Evolutionary conservation across 176 grass and related monocot species (phyloP).

Genomic region (Poa pratensis): DNA sequence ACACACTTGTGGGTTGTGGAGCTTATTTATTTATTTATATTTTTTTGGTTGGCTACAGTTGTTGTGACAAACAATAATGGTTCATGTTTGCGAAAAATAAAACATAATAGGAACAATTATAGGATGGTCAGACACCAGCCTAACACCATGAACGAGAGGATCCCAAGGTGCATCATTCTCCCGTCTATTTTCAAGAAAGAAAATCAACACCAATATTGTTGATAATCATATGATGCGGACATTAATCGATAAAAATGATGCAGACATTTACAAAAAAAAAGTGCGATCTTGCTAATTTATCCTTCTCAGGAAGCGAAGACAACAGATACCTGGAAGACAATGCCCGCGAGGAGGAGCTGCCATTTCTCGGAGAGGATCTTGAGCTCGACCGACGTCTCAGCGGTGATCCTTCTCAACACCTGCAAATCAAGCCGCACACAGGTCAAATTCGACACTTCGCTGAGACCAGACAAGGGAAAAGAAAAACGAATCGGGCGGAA

Average conservation of each 20-base stretch:
- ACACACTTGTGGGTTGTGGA: not conserved
- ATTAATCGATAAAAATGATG: not conserved
- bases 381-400: slow-evolving; percentile 72
- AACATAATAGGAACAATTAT: not conserved
- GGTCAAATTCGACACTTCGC: not conserved
- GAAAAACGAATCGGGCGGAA: not conserved
- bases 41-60: not conserved
- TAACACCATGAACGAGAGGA: not conserved
- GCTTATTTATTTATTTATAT: not conserved
- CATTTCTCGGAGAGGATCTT: slow-evolving; percentile 91
- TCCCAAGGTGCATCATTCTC: not conserved
- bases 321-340: slow-evolving; percentile 73
- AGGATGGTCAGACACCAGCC: not conserved
- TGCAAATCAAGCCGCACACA: slow-evolving; percentile 34
- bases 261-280: not conserved
- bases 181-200: not conserved
- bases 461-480: not conserved
- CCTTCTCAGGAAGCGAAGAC: not conserved
- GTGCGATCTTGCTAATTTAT: slow-evolving; percentile 2
- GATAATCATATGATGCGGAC: not conserved
- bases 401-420: slow-evolving; percentile 72
- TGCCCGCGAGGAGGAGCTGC: slow-evolving; percentile 74
- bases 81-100: not conserved
- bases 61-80: not conserved
- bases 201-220: not conserved